These are phyloP conservation scores for Kalaharituber pfeilii DNA, from an alignment of 2,329 filamentous ascomycete species.

Conservation along the genomic window DNA sequence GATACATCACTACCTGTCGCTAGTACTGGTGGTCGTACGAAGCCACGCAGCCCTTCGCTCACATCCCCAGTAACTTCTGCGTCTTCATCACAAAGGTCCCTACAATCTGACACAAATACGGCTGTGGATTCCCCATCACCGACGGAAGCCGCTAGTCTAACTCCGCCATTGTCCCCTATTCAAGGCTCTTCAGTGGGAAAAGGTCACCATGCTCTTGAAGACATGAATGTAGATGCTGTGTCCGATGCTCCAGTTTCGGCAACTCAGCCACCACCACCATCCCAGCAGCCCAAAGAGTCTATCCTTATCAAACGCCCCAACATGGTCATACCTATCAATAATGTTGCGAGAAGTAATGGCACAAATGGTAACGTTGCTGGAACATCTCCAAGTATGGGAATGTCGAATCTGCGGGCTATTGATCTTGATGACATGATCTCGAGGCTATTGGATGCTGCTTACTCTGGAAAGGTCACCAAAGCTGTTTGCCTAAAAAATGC, in stretches of 20 bases:
- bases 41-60: neutral
- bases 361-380: constrained; percentile 33
- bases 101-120: constrained; percentile 19
- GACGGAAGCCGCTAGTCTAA: constrained; percentile 19
- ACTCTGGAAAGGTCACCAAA: constrained; percentile 93
- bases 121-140: constrained; percentile 8
- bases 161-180: constrained; percentile 21
- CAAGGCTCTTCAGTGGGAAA: constrained; percentile 21
- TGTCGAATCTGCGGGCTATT: constrained; percentile 78
- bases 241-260: constrained; percentile 71
- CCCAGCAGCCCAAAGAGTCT: constrained; percentile 61
- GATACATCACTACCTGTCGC: neutral
- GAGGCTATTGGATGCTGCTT: constrained; percentile 79
- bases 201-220: constrained; percentile 22
- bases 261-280: constrained; percentile 31
- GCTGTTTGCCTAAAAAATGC: constrained; percentile 94
- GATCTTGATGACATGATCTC: constrained; percentile 97
- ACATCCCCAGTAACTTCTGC: constrained; percentile 8
- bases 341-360: constrained; percentile 33
- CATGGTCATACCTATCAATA: constrained; percentile 44
- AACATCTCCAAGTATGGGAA: constrained; percentile 48
- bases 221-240: constrained; percentile 55
- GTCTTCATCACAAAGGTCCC: constrained; percentile 7
- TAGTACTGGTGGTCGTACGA: neutral
- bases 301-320: constrained; percentile 73